These are phyloP conservation scores for Panaeolus cyanescens DNA, from an alignment of 768 basidiomycete species.

Conservation along the genomic window DNA sequence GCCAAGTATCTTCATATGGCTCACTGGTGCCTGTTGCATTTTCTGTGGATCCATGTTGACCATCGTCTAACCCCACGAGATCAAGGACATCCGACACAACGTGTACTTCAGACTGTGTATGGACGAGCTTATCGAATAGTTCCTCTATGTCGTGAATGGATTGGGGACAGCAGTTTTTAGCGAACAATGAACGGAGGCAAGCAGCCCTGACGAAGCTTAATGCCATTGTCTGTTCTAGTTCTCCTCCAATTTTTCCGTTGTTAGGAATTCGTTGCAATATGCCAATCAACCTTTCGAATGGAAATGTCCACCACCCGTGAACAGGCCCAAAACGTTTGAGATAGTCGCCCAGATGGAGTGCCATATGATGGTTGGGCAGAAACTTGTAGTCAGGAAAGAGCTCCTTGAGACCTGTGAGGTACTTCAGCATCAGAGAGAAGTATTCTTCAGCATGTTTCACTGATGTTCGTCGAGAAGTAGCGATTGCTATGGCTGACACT, in stretches of 20 bases:
- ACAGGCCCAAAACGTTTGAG: constrained; percentile 42
- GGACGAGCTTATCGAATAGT: constrained; percentile 9
- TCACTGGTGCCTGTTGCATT: too few species aligned
- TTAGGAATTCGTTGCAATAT: constrained; percentile 14
- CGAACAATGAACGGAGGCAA: constrained; percentile 14
- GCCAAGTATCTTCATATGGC: too few species aligned
- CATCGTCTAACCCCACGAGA: too few species aligned
- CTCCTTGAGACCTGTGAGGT: constrained; percentile 4
- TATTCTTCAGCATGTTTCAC: constrained; percentile 11
- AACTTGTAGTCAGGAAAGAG: constrained; percentile 14
- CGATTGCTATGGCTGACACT: constrained; percentile 16
- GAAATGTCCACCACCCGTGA: constrained; percentile 17
- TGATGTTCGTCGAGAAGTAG: constrained; percentile 11
- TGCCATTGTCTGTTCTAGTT: constrained; percentile 20
- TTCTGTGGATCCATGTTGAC: too few species aligned
- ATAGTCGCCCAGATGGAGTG: constrained; percentile 31
- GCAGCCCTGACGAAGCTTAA: constrained; percentile 11
- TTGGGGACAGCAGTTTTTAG: constrained; percentile 14
- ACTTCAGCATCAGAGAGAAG: constrained; percentile 10
- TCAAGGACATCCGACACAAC: constrained; percentile 4
- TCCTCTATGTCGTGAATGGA: constrained; percentile 5
- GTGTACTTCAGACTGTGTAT: constrained; percentile 9
- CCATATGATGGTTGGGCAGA: constrained; percentile 11
- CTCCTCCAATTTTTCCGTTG: constrained; percentile 14
- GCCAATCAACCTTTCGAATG: constrained; percentile 14